These are phyloP conservation scores for Rosa persica DNA, from an alignment of 306 rosid genomes.

Conservation along the genomic window DNA sequence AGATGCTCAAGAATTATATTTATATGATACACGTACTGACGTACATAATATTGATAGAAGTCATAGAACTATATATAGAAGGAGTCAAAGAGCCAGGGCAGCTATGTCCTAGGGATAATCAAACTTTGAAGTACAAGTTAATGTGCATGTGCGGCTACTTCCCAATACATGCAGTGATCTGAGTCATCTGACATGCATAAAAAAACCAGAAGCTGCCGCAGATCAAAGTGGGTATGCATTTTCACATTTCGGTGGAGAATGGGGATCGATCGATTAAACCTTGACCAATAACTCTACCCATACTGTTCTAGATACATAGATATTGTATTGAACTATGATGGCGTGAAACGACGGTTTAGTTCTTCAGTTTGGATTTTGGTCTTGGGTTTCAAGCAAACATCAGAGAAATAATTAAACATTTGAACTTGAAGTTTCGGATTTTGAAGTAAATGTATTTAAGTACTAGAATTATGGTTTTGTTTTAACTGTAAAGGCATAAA, in stretches of 20 bases:
- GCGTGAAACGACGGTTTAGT: background rate
- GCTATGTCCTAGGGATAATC: background rate
- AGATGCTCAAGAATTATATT: background rate
- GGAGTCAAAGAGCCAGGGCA: background rate
- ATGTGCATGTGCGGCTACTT: background rate
- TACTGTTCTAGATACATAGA: background rate
- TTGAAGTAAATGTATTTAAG: no score
- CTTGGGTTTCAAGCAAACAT: background rate
- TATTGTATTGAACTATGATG: no score
- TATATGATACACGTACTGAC: no score
- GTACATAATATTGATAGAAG: background rate
- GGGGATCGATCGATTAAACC: background rate
- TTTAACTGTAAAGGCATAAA: no score
- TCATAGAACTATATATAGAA: background rate
- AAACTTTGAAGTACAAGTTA: background rate
- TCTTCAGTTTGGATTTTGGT: no score
- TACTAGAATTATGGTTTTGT: no score
- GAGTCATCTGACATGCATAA: conserved; percentile 7
- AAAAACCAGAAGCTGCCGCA: background rate
- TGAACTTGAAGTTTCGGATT: background rate
- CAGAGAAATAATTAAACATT: background rate
- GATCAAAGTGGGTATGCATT: background rate
- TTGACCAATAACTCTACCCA: background rate
- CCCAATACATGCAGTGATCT: background rate
- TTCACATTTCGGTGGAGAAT: background rate